Base-by-base conservation (phyloP, 108 stramenopile genomes). In the Cyclotella baltica region DNA sequence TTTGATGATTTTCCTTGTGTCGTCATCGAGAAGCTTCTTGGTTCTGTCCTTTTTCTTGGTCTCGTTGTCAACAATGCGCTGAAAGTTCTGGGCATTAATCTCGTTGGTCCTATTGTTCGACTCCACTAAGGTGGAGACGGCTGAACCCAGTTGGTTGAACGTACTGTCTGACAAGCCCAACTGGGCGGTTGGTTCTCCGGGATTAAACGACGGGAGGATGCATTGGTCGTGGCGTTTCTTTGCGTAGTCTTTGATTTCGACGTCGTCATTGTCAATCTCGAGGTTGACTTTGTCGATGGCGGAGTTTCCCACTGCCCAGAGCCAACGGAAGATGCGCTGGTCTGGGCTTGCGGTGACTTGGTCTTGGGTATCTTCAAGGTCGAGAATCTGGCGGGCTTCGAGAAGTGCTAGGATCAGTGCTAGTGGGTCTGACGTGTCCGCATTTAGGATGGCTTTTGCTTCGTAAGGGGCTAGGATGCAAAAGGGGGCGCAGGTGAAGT, bases 1-100 rank as follows among this genome's bases (percentile, higher is more conserved):
- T 20, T n/a, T 52, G n/a, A 52, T 52, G n/a, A 13, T n/a, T n/a
- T 52, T 52, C 18, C 11, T 4, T 4, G 51, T 52, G 19, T 52
- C 51, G 4, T 52, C 51, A 52, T 52, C 51, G n/a, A 52, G 11
- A n/a, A 52, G n/a, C n/a, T 52, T 52, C 51, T 52, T 52, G 51
- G n/a, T 52, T 10, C 51, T 10, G 51, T 52, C 51, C n/a, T 52
- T 52, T n/a, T 52, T 52, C 51, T 52, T 52, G 51, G 51, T 4
- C 4, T 52, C 51, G n/a, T 52, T 52, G 19, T 52, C 51, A n/a
- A n/a, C 51, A 4, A 52, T 13, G 4, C 51, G 10, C n/a, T 52
- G 51, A 20, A 52, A n/a, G 51, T 52, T 52, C 18, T n/a, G 18
- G n/a, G 51, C 51, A n/a, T 52, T 52, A 4, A 52, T 4, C 4